These are phyloP conservation scores for Apiotrichum gracile DNA, from an alignment of 1,284 basidiomycete genomes.

Conservation along the genomic window DNA sequence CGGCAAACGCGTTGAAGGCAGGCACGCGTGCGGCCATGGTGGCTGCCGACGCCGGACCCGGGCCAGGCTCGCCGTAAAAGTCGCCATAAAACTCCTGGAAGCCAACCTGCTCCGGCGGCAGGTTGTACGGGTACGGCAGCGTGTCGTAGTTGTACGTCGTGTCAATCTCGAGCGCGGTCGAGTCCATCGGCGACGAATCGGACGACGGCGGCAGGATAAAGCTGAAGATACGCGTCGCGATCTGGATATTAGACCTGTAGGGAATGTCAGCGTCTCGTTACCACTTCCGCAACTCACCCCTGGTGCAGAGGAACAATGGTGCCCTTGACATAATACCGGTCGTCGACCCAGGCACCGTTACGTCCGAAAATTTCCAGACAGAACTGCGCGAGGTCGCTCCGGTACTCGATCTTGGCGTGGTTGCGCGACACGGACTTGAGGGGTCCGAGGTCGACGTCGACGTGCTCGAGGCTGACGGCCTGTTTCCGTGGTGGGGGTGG, in stretches of 20 bases:
- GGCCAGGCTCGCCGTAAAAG: slow-evolving; percentile 30
- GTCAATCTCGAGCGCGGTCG: slow-evolving; percentile 23
- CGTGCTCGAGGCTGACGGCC: slow-evolving; percentile 50
- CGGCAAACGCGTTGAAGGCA: slow-evolving; percentile 45
- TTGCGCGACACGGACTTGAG: slow-evolving; percentile 94
- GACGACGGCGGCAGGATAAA: slow-evolving; percentile 72
- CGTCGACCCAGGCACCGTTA: slow-evolving; percentile 97
- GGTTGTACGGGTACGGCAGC: slow-evolving; percentile 40
- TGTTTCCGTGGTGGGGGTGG: slow-evolving; percentile 31
- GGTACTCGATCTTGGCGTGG: slow-evolving; percentile 86
- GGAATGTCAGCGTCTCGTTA: background rate
- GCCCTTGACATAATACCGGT: slow-evolving; percentile 84
- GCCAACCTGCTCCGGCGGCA: slow-evolving; percentile 35
- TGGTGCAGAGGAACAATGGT: slow-evolving; percentile 74
- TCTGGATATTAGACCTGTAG: slow-evolving; percentile 90
- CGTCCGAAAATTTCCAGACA: slow-evolving; percentile 85
- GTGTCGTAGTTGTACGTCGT: slow-evolving; percentile 21
- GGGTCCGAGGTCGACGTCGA: slow-evolving; percentile 94
- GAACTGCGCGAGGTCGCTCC: slow-evolving; percentile 61
- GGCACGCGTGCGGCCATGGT: slow-evolving; percentile 30
- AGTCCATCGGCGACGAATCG: slow-evolving; percentile 29
- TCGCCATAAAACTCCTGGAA: slow-evolving; percentile 39
- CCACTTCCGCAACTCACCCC: no score
- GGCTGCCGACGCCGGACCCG: slow-evolving; percentile 33
- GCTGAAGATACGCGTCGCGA: slow-evolving; percentile 94